These are phyloP conservation scores for Hortiboletus flavorubellus DNA, from an alignment of 768 basidiomycete genomes.

Conservation along the genomic window DNA sequence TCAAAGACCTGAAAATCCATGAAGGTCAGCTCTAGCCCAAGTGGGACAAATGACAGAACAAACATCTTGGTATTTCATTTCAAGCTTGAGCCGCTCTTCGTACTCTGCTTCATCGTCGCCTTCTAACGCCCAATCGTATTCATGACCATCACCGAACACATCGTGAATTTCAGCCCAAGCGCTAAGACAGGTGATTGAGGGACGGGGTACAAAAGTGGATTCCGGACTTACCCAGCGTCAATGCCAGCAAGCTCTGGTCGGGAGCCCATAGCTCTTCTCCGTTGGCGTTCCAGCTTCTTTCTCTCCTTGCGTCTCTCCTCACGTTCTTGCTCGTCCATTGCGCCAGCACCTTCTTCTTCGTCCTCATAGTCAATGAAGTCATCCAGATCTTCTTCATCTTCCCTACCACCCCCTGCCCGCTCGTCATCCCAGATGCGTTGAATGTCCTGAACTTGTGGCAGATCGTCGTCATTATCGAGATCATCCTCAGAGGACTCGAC, in stretches of 20 bases:
- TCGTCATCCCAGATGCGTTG: slow-evolving; percentile 83
- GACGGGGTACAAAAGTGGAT: background rate
- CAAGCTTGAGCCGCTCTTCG: slow-evolving; percentile 53
- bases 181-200: slow-evolving; percentile 39
- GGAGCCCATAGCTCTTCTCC: slow-evolving; percentile 60
- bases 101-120: slow-evolving; percentile 64
- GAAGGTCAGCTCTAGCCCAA: slow-evolving; percentile 3
- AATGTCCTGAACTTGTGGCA: slow-evolving; percentile 54
- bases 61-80: slow-evolving; percentile 86
- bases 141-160: slow-evolving; percentile 94
- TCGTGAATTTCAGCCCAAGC: slow-evolving; percentile 96
- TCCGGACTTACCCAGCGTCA: slow-evolving; percentile 67
- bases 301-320: slow-evolving; percentile 72
- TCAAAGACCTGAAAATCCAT: slow-evolving; percentile 78
- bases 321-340: slow-evolving; percentile 70
- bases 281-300: slow-evolving; percentile 57
- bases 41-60: slow-evolving; percentile 13
- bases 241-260: slow-evolving; percentile 75
- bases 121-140: slow-evolving; percentile 92
- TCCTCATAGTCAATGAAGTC: slow-evolving; percentile 79
- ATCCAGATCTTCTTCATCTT: slow-evolving; percentile 64
- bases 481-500: slow-evolving; percentile 80
- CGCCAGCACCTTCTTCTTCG: slow-evolving; percentile 78
- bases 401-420: slow-evolving; percentile 40
- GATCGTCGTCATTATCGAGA: slow-evolving; percentile 51